Conservation (phyloP, 805 yeast species). For the Ogataea ramenticola region DNA sequence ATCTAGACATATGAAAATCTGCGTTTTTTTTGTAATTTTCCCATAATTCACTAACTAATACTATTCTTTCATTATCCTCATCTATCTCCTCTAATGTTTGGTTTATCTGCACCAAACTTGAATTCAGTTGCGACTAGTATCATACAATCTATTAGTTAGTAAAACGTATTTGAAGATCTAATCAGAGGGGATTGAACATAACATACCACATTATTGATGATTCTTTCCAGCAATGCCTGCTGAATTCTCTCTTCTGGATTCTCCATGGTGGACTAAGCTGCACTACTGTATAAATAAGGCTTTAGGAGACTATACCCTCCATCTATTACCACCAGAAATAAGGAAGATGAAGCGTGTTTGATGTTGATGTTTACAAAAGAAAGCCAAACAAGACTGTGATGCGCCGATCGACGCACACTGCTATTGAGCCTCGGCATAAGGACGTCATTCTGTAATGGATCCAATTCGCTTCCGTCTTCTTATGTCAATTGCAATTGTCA, state of each 20-base stretch:
- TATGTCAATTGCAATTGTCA: no score
- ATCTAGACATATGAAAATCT: conserved; percentile 60
- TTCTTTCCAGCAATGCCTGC: conserved; percentile 64
- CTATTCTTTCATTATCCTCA: conserved; percentile 59
- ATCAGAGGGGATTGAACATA: not conserved
- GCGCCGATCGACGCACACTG: no score
- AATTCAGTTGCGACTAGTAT: conserved; percentile 60
- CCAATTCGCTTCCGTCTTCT: no score
- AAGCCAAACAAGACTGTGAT: no score
- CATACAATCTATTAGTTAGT: not conserved
- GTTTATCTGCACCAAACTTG: conserved; percentile 60
- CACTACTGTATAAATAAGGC: no score
- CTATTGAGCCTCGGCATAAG: no score
- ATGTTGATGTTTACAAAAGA: no score
- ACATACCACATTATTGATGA: conserved; percentile 70
- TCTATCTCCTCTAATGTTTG: conserved; percentile 54
- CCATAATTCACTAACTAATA: conserved; percentile 72
- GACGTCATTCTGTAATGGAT: no score
- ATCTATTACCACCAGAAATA: no score
- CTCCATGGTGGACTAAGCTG: conserved; percentile 38
- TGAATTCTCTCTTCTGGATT: conserved; percentile 84
- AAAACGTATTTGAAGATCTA: no score
- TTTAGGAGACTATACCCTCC: no score
- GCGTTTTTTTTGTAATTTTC: conserved; percentile 66
- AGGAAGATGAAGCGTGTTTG: no score